Conservation (phyloP, 306 rosid species). For the Vicia faba region DNA sequence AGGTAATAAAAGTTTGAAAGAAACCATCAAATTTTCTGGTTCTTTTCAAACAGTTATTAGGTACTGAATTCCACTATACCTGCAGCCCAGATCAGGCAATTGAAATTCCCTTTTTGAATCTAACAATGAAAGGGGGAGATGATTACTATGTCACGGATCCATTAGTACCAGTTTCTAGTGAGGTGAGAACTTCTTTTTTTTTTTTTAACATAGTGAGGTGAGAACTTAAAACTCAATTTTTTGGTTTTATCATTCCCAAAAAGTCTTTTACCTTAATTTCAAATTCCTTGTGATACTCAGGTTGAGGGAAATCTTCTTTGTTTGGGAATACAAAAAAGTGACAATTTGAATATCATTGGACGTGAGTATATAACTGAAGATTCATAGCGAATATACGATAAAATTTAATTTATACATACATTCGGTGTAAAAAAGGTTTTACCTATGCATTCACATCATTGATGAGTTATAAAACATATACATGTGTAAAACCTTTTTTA, state of each 20-base stretch:
- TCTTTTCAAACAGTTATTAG: conserved; percentile 7
- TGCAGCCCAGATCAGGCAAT: conserved; percentile 53
- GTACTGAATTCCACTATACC: conserved; percentile 38
- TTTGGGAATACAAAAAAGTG: conserved; percentile 60
- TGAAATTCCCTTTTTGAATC: conserved; percentile 50
- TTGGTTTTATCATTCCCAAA: conserved; percentile 8
- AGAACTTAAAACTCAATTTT: conserved; percentile 11
- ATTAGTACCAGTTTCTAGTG: background rate
- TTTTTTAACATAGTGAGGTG: conserved; percentile 48
- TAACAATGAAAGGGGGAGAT: conserved; percentile 83
- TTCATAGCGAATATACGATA: conserved; percentile 1
- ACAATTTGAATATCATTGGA: conserved; percentile 68
- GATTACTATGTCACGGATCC: conserved; percentile 44
- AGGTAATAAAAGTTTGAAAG: conserved; percentile 49
- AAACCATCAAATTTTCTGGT: conserved; percentile 13
- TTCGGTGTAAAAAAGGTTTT: no score
- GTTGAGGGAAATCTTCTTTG: conserved; percentile 34
- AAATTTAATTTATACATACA: no score
- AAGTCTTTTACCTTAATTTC: conserved; percentile 29
- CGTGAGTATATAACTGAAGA: conserved; percentile 60
- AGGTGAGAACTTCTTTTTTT: conserved; percentile 48
- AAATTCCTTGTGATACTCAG: conserved; percentile 48
- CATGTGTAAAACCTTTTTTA: no score
- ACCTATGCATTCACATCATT: no score
- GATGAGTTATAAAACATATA: no score